Percentiles rank a stretch among this genome's conserved stretches.
Evolutionary conservation across 129 eudicot genomes (phyloP).

Genomic region (Escallonia herrerae): DNA sequence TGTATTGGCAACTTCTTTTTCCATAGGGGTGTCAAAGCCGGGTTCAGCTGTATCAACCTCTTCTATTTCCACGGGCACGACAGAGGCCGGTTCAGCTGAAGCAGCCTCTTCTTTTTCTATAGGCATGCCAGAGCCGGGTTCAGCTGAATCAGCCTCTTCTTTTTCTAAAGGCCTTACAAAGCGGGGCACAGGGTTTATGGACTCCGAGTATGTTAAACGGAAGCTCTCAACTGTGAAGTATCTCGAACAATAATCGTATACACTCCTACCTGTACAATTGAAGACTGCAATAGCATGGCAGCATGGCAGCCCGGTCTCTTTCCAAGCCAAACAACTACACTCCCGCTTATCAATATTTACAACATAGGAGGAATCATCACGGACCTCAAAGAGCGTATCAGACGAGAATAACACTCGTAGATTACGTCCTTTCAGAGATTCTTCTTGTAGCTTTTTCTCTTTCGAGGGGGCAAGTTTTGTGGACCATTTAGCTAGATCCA

Average conservation of each 20-base stretch:
- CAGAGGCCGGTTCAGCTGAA: too few species aligned
- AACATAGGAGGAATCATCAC: slow-evolving; percentile 66
- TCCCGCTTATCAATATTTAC: slow-evolving; percentile 56
- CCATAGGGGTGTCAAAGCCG: too few species aligned
- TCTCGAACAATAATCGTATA: slow-evolving; percentile 57
- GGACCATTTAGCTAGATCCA: slow-evolving; percentile 49
- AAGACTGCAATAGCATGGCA: slow-evolving; percentile 74
- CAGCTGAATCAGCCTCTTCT: slow-evolving; percentile 27
- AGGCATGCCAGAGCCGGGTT: too few species aligned
- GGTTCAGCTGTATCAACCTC: too few species aligned
- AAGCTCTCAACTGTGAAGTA: slow-evolving; percentile 56
- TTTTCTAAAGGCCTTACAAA: slow-evolving; percentile 23
- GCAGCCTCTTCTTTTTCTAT: too few species aligned
- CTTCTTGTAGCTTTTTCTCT: slow-evolving; percentile 50
- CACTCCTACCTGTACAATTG: slow-evolving; percentile 33
- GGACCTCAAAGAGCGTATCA: slow-evolving; percentile 66
- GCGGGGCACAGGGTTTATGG: slow-evolving; percentile 39
- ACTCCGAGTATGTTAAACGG: slow-evolving; percentile 44
- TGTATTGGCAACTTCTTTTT: too few species aligned
- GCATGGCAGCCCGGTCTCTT: slow-evolving; percentile 56
- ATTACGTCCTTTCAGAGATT: slow-evolving; percentile 34
- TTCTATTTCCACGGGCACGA: too few species aligned
- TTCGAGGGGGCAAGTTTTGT: slow-evolving; percentile 56
- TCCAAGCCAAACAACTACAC: slow-evolving; percentile 82
- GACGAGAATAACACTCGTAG: slow-evolving; percentile 67